Evolutionary conservation across 176 grass and related monocot genomes (phyloP).

Genomic region (Carex scoparia): DNA sequence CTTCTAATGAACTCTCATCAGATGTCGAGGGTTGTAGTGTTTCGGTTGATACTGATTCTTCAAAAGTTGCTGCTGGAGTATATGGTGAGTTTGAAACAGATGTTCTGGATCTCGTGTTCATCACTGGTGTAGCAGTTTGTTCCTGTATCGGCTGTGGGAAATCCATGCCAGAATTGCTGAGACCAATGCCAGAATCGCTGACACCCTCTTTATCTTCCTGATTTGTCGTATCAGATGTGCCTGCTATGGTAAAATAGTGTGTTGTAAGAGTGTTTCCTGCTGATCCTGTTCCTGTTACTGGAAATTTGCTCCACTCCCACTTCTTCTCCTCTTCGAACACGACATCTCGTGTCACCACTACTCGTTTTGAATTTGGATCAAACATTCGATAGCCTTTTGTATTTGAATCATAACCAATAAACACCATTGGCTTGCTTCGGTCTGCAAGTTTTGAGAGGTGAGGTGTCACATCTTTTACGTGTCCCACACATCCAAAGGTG

Average conservation of each 20-base stretch:
- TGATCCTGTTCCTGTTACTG: too few species aligned
- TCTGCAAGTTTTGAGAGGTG: too few species aligned
- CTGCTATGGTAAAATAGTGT: too few species aligned
- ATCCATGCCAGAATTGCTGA: background rate
- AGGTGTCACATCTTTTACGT: background rate
- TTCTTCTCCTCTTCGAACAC: background rate
- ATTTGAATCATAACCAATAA: too few species aligned
- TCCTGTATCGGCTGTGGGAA: background rate
- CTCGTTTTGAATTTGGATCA: background rate
- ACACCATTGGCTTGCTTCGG: too few species aligned
- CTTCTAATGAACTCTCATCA: background rate
- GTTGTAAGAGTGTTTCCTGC: too few species aligned
- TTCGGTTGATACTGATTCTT: background rate
- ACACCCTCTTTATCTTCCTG: background rate
- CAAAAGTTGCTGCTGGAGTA: background rate
- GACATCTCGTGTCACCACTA: too few species aligned
- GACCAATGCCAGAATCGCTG: background rate
- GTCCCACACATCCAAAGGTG: background rate
- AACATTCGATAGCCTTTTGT: background rate
- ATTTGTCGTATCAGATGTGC: too few species aligned
- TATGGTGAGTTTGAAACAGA: background rate
- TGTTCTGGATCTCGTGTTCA: background rate
- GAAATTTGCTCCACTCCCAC: background rate
- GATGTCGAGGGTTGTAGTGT: background rate
- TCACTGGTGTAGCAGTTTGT: background rate